Evolutionary conservation across 75 land plant species (phyloP).

Genomic region (Adiantum capillusveneris): DNA sequence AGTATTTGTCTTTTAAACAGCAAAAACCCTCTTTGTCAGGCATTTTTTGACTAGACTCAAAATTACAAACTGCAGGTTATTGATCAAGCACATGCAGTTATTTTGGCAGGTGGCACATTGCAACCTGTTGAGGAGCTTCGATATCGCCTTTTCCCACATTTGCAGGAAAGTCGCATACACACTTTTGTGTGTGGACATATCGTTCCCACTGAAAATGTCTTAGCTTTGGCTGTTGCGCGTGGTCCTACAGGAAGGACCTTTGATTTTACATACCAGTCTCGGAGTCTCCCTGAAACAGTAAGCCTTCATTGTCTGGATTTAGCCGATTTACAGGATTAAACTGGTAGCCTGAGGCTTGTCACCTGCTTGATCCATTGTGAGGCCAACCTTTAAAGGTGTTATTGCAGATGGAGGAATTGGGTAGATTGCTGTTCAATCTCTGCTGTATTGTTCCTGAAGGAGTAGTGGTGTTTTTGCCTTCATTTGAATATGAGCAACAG

Average conservation of each 20-base stretch:
- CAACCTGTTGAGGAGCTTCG: constrained; percentile 90
- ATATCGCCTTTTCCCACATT: constrained; percentile 70
- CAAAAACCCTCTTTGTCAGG: too few relatives aligned
- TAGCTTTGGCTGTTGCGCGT: constrained; percentile 66
- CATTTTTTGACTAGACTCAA: too few relatives aligned
- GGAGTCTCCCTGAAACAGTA: constrained; percentile 67
- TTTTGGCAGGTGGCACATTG: constrained; percentile 92
- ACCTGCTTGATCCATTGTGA: too few relatives aligned
- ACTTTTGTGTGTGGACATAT: constrained; percentile 91
- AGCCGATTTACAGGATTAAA: too few relatives aligned
- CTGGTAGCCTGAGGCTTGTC: too few relatives aligned
- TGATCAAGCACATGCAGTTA: constrained; percentile 69
- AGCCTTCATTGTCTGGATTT: not conserved
- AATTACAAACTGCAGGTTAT: constrained; percentile 37
- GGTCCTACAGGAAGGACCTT: constrained; percentile 80
- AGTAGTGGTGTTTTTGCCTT: constrained; percentile 86
- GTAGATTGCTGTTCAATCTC: constrained; percentile 75
- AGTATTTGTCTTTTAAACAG: too few relatives aligned
- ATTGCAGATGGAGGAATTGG: constrained; percentile 89
- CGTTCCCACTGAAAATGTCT: constrained; percentile 82
- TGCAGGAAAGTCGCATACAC: constrained; percentile 45
- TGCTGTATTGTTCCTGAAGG: constrained; percentile 86
- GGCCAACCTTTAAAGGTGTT: not conserved
- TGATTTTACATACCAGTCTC: constrained; percentile 78
- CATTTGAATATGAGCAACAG: constrained; percentile 82